Base-by-base conservation (phyloP, 768 basidiomycete species). In the Lyophyllum atratum region DNA sequence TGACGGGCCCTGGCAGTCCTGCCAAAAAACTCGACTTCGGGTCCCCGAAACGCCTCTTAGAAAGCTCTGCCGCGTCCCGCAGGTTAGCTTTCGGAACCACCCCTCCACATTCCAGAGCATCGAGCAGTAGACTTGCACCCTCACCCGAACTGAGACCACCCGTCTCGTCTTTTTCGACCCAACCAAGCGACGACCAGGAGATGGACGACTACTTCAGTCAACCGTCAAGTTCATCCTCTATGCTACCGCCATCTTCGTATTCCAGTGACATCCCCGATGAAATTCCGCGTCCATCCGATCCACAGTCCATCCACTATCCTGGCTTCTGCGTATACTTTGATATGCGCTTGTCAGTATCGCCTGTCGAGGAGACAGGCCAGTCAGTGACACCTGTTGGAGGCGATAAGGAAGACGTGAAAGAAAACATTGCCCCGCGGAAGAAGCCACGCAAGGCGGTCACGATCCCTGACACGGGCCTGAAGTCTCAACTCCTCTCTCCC, bases 281-380 rank as follows among this genome's bases (percentile, higher is more conserved):
- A 52, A 70, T 76, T 19, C 78, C 76, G 22, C 74, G 76, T 26
- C 74, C 70, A 17, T 65, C 72, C 26, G 78, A 86, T 64, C 79
- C 79, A 1, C 76, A 80, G 44, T 87, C 85, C 15, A 74, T 79
- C 37, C 87, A 89, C 62, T 87, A 86, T 66, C 88, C 88, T 12
- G 87, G 87, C 15, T 89, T 89, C 62, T 69, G 73, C 37, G 79
- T 88, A 43, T 79, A 80, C 63, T 80, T 72, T 63, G 87, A 89
- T 61, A 62, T 74, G n/a, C 66, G 74, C 49, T 54, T 68, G 47
- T n/a, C 56, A 22, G 31, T 58, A 7, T 48, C 65, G 11, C 40
- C 58, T 17, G 26, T 61, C n/a, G 43, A 54, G 39, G 51, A 57
- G 15, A 28, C 51, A 15, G 24, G 55, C 40, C 42, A 28, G 51